These are phyloP conservation scores for Excoecaria cochinchinensis DNA, from an alignment of 345 rosid species.

Conservation along the genomic window DNA sequence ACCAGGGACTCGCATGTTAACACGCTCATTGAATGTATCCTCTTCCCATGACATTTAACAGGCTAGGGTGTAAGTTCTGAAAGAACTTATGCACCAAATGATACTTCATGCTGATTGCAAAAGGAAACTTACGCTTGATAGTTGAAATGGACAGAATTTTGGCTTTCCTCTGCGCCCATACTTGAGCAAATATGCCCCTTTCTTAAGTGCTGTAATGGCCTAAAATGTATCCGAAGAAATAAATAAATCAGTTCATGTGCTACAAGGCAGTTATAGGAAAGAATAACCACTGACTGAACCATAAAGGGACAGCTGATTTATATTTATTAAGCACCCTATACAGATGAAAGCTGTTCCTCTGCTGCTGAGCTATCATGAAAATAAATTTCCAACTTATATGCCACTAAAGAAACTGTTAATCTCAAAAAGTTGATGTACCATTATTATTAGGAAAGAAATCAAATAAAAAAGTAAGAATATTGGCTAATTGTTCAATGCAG, in stretches of 20 bases:
- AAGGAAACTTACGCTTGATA: slow-evolving; percentile 58
- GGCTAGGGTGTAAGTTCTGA: not conserved
- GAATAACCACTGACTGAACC: not conserved
- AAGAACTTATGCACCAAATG: not conserved
- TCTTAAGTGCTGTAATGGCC: slow-evolving; percentile 86
- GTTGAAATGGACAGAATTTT: slow-evolving; percentile 81
- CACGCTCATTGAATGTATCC: not conserved
- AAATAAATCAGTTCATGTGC: not conserved
- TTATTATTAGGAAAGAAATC: too few species aligned
- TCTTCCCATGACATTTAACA: not conserved
- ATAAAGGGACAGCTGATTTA: not conserved
- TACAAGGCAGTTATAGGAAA: not conserved
- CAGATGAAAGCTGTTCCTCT: not conserved
- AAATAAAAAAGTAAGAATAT: not conserved
- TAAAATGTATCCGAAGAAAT: slow-evolving; percentile 19
- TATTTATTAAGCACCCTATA: not conserved
- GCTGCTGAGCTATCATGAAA: not conserved
- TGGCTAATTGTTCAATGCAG: not conserved
- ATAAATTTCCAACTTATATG: not conserved
- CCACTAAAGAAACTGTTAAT: not conserved
- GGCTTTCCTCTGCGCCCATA: slow-evolving; percentile 92
- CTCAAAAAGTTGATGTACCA: not conserved
- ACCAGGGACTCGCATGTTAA: not conserved
- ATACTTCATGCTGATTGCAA: not conserved
- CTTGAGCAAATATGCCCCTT: slow-evolving; percentile 77